Conservation (phyloP, 345 rosid species). For the Leavenworthia alabamica region DNA sequence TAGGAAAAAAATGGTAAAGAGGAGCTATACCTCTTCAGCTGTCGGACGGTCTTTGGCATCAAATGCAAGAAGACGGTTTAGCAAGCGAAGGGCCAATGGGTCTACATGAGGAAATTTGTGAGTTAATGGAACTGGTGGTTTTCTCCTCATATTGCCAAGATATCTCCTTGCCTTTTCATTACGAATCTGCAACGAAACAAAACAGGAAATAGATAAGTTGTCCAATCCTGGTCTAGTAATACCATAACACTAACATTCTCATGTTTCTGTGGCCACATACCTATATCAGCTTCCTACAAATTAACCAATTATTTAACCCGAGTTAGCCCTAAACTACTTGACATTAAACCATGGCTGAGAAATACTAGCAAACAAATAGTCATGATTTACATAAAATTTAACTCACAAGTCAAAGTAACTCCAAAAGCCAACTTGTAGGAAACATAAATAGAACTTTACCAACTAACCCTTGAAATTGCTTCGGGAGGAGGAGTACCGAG, state of each 20-base stretch:
- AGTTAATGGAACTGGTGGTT: constrained; percentile 70
- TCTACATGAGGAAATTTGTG: constrained; percentile 80
- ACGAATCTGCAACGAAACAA: constrained; percentile 54
- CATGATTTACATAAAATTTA: not conserved
- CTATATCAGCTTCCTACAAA: not conserved
- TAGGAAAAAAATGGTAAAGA: not conserved
- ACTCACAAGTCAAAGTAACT: not conserved
- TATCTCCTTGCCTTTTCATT: constrained; percentile 98
- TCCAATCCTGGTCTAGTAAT: not conserved
- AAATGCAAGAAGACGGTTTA: constrained; percentile 83
- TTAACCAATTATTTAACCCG: not conserved
- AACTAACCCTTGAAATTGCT: constrained; percentile 70
- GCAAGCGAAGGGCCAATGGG: constrained; percentile 68
- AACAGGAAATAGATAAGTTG: constrained; percentile 4
- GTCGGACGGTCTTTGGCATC: constrained; percentile 98
- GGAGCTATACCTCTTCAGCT: constrained; percentile 61
- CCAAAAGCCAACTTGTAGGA: not conserved
- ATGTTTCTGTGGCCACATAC: not conserved
- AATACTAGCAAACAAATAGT: not conserved
- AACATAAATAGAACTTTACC: constrained; percentile 1
- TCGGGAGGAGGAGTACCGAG: constrained; percentile 92
- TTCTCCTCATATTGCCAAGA: constrained; percentile 82
- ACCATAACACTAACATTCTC: not conserved
- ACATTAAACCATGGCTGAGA: not conserved
- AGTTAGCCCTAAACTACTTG: constrained; percentile 14